Conservation (phyloP, 176 grass and related monocot species). For the Puya raimondii region DNA sequence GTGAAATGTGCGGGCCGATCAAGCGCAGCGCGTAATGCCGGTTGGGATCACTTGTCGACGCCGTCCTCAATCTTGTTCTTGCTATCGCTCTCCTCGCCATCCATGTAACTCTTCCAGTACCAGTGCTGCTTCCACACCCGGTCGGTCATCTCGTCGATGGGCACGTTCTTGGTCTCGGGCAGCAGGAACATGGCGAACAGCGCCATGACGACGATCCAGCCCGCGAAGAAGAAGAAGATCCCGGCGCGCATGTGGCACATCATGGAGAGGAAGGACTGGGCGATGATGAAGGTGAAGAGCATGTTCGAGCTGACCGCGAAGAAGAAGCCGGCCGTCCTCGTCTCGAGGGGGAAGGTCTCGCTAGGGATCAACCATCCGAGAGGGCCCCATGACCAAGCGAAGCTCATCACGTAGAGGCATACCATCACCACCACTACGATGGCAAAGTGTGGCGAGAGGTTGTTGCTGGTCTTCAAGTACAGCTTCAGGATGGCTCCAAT, state of each 20-base stretch:
- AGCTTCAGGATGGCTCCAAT: conserved; percentile 32
- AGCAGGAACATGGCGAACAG: conserved; percentile 30
- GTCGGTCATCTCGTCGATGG: conserved; percentile 50
- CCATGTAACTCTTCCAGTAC: conserved; percentile 64
- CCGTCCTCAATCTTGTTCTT: background rate
- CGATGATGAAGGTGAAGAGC: conserved; percentile 74
- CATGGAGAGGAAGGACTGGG: conserved; percentile 75
- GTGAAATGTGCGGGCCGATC: no score
- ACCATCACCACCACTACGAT: conserved; percentile 34
- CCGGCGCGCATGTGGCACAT: conserved; percentile 32
- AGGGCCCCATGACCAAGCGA: conserved; percentile 69
- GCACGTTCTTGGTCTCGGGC: conserved; percentile 56
- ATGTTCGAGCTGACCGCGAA: conserved; percentile 59
- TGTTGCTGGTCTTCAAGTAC: conserved; percentile 4
- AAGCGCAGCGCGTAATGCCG: no score
- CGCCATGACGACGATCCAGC: conserved; percentile 34
- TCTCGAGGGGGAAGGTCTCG: conserved; percentile 59
- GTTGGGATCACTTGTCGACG: no score
- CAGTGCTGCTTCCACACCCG: conserved; percentile 48
- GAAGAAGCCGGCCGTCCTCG: conserved; percentile 34
- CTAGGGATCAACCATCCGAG: conserved; percentile 55
- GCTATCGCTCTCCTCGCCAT: background rate
- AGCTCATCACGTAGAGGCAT: conserved; percentile 52
- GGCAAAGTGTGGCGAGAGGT: background rate
- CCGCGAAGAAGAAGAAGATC: conserved; percentile 59